Base-by-base conservation (phyloP, 768 basidiomycete genomes). In the Ramaria sp. region DNA sequence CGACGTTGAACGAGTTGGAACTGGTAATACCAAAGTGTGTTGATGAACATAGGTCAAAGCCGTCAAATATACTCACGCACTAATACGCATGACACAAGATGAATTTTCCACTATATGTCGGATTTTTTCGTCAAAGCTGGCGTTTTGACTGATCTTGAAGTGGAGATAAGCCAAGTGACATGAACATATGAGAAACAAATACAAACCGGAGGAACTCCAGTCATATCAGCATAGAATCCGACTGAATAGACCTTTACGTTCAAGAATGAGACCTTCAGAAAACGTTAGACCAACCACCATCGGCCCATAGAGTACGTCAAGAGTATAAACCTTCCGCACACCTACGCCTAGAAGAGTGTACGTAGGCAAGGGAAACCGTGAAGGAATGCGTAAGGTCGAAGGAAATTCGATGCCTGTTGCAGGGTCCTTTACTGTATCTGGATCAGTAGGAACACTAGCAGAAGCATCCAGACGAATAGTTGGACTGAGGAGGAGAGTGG, bases 181-280 rank as follows among this genome's bases (percentile, higher is more conserved):
- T 33, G 33, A 24, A 37, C 53, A 54, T 34, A 48, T 48, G 19
- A 51, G 3, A 38, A n/a, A 55, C n/a, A 34, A 34, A 6, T 17
- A 22, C 55, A 38, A 20, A 57, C 55, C 24, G 55, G 55, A 34
- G 55, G 55, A 0, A 83, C 79, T 59, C 83, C 79, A n/a, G 73
- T 64, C 45, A 91, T 70, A 66, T 95, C 91, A 6, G 89, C 86
- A 68, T 95, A 96, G 70, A 96, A 91, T 1, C 80, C 93, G 34
- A 91, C 82, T 11, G 86, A 87, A 70, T 96, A 96, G 15, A 95
- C 92, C 65, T 89, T 83, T 61, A 96, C 80, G 7, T 84, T 78
- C 39, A 95, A 74, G 70, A 96, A 92, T 13, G 91, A 91, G 31
- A 96, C 91, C 0, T 84, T 89, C 7, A 20, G 24, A 33, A 37